Evolutionary conservation across 2,329 filamentous ascomycete genomes (phyloP).

Genomic region (Ophiostoma tasmaniense): DNA sequence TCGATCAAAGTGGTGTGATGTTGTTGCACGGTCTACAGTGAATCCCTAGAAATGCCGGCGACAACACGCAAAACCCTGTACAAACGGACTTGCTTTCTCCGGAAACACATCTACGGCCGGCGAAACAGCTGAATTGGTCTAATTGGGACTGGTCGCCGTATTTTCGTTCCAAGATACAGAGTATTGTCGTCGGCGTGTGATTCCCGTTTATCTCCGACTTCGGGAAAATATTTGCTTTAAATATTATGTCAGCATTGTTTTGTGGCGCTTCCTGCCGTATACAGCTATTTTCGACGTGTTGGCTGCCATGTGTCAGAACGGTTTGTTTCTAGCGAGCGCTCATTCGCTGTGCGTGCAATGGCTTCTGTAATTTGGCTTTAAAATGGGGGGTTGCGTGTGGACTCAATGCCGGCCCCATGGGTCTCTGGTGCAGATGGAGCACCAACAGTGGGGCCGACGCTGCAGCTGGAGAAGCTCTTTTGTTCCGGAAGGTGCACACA

Average conservation of each 20-base stretch:
- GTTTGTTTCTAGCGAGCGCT: neutral
- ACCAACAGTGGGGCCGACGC: neutral
- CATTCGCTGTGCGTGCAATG: neutral
- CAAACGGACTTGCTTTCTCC: neutral
- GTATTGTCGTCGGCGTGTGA: neutral
- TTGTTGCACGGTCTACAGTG: neutral
- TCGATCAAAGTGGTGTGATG: constrained; percentile 6
- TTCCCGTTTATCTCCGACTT: neutral
- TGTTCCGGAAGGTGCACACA: neutral
- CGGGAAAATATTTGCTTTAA: neutral
- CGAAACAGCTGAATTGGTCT: constrained; percentile 1
- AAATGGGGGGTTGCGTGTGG: neutral
- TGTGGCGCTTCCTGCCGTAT: neutral
- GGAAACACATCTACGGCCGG: neutral
- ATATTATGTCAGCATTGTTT: neutral
- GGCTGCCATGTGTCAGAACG: neutral
- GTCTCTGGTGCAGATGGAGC: neutral
- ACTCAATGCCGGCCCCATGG: neutral
- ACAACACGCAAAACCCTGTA: neutral
- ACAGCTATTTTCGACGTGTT: neutral
- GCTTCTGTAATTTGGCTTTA: neutral
- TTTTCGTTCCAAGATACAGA: too few relatives aligned
- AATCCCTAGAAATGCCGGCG: neutral
- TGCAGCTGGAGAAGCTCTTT: too few relatives aligned
- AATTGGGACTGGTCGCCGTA: neutral